These are phyloP conservation scores for Silene latifolia DNA, from an alignment of 148 eudicot genomes.

Conservation along the genomic window DNA sequence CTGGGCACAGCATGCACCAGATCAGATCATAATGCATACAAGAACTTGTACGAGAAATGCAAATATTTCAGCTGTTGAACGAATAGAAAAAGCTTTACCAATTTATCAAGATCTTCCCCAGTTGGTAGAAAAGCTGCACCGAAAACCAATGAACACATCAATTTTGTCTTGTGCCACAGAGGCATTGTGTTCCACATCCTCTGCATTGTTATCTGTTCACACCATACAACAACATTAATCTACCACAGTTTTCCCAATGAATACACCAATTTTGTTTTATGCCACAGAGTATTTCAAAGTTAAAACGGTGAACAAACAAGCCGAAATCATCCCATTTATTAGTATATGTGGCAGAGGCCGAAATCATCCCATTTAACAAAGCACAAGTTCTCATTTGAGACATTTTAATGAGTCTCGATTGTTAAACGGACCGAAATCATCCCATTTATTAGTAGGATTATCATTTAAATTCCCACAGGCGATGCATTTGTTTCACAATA, in stretches of 20 bases:
- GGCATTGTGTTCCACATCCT: conserved; percentile 51
- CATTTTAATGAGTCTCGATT: no score
- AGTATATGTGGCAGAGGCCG: no score
- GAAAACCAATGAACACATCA: conserved; percentile 38
- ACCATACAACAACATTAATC: conserved; percentile 5
- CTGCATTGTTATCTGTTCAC: conserved; percentile 33
- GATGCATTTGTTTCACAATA: not conserved
- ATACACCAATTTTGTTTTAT: not conserved
- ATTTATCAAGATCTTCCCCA: conserved; percentile 56
- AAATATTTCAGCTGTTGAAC: conserved; percentile 1
- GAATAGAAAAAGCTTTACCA: conserved; percentile 42
- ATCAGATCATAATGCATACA: conserved; percentile 21
- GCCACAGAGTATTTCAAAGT: not conserved
- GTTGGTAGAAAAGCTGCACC: conserved; percentile 42
- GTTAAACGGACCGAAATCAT: not conserved
- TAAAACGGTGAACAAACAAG: not conserved
- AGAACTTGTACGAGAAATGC: not conserved
- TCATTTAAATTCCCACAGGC: not conserved
- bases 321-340: not conserved
- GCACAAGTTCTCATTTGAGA: no score
- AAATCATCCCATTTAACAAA: no score
- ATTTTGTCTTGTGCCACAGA: conserved; percentile 43
- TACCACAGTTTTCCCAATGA: not conserved
- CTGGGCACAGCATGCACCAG: conserved; percentile 33
- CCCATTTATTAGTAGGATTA: no score